Percentiles rank a stretch among this genome's conserved stretches.
Evolutionary conservation across 345 rosid species (phyloP).

Genomic region (Aquilaria malaccensis): DNA sequence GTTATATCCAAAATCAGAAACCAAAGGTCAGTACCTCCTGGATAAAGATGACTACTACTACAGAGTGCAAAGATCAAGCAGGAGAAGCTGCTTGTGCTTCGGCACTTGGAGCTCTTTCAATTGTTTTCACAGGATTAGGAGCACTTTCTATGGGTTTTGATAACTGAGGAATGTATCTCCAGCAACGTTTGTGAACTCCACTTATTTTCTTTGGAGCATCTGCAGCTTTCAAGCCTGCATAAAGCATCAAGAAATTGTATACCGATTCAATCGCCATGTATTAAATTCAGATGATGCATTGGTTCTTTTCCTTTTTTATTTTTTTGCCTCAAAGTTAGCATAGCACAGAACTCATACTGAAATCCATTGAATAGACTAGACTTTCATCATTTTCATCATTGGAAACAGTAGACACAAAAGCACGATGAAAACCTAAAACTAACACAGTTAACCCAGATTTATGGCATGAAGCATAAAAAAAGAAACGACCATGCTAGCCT

Average conservation of each 20-base stretch:
- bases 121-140: conserved; percentile 18
- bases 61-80: too few relatives aligned
- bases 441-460: too few relatives aligned
- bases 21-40: too few relatives aligned
- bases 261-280: conserved; percentile 7
- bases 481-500: neutral
- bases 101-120: conserved; percentile 29
- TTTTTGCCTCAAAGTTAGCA: neutral
- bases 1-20: too few relatives aligned
- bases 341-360: too few relatives aligned
- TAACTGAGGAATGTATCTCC: conserved; percentile 71
- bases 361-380: too few relatives aligned
- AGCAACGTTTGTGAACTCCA: conserved; percentile 88
- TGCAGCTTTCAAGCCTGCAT: conserved; percentile 55
- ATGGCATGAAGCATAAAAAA: neutral
- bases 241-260: conserved; percentile 3
- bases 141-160: conserved; percentile 24
- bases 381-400: too few relatives aligned
- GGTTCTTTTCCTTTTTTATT: neutral
- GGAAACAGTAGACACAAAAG: too few relatives aligned
- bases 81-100: conserved; percentile 43
- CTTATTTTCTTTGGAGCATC: conserved; percentile 87
- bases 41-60: too few relatives aligned
- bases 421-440: too few relatives aligned
- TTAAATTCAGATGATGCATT: neutral